These are phyloP conservation scores for Acer campestre DNA, from an alignment of 345 rosid genomes.

Conservation along the genomic window DNA sequence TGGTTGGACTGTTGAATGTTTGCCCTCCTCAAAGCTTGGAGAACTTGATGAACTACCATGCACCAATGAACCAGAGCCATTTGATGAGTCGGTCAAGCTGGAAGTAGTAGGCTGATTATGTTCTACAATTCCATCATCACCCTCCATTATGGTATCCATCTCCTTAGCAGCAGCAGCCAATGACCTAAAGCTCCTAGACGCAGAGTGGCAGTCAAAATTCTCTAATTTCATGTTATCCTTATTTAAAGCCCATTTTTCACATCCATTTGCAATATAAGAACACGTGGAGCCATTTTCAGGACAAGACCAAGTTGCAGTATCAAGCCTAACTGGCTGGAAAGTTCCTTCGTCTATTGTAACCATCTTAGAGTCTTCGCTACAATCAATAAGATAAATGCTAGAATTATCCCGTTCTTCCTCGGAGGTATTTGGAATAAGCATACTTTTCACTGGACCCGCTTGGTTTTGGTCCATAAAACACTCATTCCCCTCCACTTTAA, in stretches of 20 bases:
- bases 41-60: constrained; percentile 60
- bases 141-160: constrained; percentile 40
- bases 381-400: constrained; percentile 17
- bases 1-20: constrained; percentile 35
- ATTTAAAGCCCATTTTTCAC: constrained; percentile 19
- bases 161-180: constrained; percentile 45
- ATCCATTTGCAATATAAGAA: constrained; percentile 29
- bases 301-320: constrained; percentile 36
- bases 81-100: constrained; percentile 71
- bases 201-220: constrained; percentile 30
- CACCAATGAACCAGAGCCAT: constrained; percentile 55
- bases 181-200: constrained; percentile 40
- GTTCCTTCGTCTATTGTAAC: constrained; percentile 31
- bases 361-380: constrained; percentile 36
- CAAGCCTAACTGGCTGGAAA: constrained; percentile 25
- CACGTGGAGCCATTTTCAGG: constrained; percentile 29
- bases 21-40: constrained; percentile 49
- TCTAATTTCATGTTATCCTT: constrained; percentile 34
- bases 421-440: constrained; percentile 17
- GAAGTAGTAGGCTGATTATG: constrained; percentile 51
- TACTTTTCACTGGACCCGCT: constrained; percentile 18
- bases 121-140: constrained; percentile 43
- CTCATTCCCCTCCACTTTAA: constrained; percentile 63
- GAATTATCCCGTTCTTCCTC: constrained; percentile 19
- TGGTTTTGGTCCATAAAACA: constrained; percentile 28